Base-by-base conservation (phyloP, 345 rosid genomes). In the Crucihimalaya himalaica region DNA sequence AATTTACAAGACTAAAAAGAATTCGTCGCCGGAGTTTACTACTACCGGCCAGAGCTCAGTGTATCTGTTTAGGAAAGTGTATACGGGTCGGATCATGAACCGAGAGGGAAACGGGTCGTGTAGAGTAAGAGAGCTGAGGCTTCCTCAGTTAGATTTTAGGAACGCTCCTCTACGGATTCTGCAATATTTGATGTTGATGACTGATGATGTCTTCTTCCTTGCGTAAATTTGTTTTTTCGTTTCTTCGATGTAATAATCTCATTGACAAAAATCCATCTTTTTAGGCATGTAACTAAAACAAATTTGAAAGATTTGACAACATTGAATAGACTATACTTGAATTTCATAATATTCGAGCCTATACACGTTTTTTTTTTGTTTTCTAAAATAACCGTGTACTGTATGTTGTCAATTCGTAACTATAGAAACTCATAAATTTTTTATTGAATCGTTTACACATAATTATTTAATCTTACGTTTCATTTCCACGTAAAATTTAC, bases 31-130 rank as follows among this genome's bases (percentile, higher is more conserved):
- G 42, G 77, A 48, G 67, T 72, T 83, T 6, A 58, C 5, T 3
- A 4, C 68, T 6, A 63, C 29, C 43, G 16, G 35, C 15, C 59
- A 43, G 32, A 56, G 35, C 29, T 37, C 62, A 1, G 80, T 35
- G 82, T 84, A 82, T 74, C 71, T 89, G 81, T 89, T 89, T 47
- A 86, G 88, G 83, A 89, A 86, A 82, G 84, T 85, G 67, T 88
- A 86, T 39, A 73, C 85, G 40, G 83, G 76, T 69, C 83, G 88
- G 74, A 75, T 77, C n/a, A 68, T 83, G 76, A 80, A 78, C 48
- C 45, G 71, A 25, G 76, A 57, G 2, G 70, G 65, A 28, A 73
- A 68, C 20, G 89, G 88, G 6, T 84, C 79, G 61, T 79, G 87
- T 50, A 79, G 94, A 76, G 73, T 86, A 7, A 83, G 91, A 70